These are phyloP conservation scores for Ophiostoma triangulosporum DNA, from an alignment of 2,329 filamentous ascomycete species.

Conservation along the genomic window DNA sequence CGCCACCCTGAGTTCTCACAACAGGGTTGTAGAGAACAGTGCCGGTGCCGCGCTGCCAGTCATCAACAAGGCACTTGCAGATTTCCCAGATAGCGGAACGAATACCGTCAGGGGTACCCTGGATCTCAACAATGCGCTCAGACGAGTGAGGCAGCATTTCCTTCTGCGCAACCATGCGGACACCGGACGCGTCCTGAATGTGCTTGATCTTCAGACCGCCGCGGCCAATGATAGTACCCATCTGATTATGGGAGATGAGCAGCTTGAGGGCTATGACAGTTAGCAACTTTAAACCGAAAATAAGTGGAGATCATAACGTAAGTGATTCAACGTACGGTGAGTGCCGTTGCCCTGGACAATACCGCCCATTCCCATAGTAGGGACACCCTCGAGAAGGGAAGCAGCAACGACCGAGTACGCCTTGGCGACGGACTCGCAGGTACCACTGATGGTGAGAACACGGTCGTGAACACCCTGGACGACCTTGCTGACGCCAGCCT, in stretches of 20 bases:
- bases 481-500: constrained; percentile 96
- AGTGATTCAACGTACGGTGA: constrained; percentile 61
- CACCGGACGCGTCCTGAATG: constrained; percentile 91
- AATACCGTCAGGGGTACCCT: constrained; percentile 87
- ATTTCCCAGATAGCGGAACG: constrained; percentile 98
- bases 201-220: constrained; percentile 98
- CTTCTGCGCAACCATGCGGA: constrained; percentile 98
- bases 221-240: constrained; percentile 97
- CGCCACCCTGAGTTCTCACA: constrained; percentile 65
- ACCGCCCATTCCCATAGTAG: constrained; percentile 91
- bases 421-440: constrained; percentile 75
- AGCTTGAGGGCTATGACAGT: constrained; percentile 68
- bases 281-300: neutral
- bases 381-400: constrained; percentile 81
- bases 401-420: constrained; percentile 91
- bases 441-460: constrained; percentile 86
- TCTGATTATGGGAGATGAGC: constrained; percentile 98
- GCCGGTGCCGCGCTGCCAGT: constrained; percentile 92
- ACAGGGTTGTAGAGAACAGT: constrained; percentile 96
- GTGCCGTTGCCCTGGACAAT: constrained; percentile 77
- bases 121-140: constrained; percentile 92
- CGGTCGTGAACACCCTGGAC: constrained; percentile 95
- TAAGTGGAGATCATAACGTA: neutral
- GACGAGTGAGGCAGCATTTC: constrained; percentile 99
- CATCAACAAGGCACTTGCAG: constrained; percentile 93